A percentile compares a stretch with the other conserved stretches of the same genome.
Evolutionary conservation across 2,329 filamentous ascomycete species (phyloP).

Genomic region (Pestalotiopsis sp.): DNA sequence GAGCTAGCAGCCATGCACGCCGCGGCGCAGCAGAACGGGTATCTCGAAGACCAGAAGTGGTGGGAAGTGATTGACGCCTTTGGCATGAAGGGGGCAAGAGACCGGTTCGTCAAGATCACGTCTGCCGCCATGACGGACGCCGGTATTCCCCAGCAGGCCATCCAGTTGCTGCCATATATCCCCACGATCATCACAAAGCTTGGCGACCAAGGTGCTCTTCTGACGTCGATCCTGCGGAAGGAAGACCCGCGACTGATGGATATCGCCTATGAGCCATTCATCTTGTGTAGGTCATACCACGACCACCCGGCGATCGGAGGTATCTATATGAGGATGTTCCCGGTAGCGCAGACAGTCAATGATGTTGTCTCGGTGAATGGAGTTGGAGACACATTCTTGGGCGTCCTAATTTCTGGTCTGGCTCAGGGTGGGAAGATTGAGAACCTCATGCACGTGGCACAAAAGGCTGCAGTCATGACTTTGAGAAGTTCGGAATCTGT

Average conservation of each 20-base stretch:
- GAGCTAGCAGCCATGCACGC: conserved; percentile 82
- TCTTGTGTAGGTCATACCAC: conserved; percentile 66
- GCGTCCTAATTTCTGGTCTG: conserved; percentile 80
- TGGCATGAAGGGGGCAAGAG: conserved; percentile 73
- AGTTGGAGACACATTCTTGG: conserved; percentile 89
- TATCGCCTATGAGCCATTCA: conserved; percentile 66
- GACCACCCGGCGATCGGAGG: conserved; percentile 65
- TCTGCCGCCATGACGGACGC: conserved; percentile 70
- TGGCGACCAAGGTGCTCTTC: conserved; percentile 72
- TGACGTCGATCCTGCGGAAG: conserved; percentile 71
- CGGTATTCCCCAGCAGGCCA: conserved; percentile 80
- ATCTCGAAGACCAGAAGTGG: conserved; percentile 74
- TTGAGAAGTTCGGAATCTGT: conserved; percentile 78
- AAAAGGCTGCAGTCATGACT: conserved; percentile 78
- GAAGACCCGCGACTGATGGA: conserved; percentile 69
- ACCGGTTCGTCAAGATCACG: conserved; percentile 72
- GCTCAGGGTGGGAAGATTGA: conserved; percentile 59
- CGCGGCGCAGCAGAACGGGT: conserved; percentile 66
- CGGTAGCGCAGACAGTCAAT: conserved; percentile 65
- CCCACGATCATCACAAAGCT: conserved; percentile 85
- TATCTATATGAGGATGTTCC: conserved; percentile 78
- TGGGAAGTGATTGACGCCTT: conserved; percentile 80
- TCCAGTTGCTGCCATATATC: conserved; percentile 87
- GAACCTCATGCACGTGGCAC: conserved; percentile 76
- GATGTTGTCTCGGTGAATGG: conserved; percentile 91